Conservation (phyloP, 1,139 yeast genomes). For the Protomyces arabidopsidicola region DNA sequence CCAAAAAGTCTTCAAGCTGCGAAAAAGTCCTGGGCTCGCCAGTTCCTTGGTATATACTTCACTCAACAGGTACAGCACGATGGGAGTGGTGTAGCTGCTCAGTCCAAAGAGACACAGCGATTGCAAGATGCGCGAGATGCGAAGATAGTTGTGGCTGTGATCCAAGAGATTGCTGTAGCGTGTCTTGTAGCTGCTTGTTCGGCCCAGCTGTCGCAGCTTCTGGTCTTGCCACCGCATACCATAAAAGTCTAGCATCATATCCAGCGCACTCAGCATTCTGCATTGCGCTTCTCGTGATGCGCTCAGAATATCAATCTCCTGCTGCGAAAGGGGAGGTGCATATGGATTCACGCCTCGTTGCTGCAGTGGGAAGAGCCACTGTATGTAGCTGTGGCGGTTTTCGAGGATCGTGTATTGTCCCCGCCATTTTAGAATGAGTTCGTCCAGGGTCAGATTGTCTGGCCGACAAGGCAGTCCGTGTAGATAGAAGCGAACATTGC, state of each 20-base stretch:
- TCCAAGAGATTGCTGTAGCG: conserved; percentile 5
- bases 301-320: not conserved
- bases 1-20: conserved; percentile 13
- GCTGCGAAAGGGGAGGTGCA: not conserved
- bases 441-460: conserved; percentile 8
- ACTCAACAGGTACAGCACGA: conserved; percentile 8
- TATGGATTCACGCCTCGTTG: conserved; percentile 5
- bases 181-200: not conserved
- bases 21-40: not conserved
- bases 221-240: conserved; percentile 7
- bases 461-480: conserved; percentile 1
- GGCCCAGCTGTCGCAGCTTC: not conserved
- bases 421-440: conserved; percentile 1
- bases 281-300: not conserved
- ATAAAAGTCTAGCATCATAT: conserved; percentile 22
- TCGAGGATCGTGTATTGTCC: conserved; percentile 12
- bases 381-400: conserved; percentile 7
- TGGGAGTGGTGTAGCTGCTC: not conserved
- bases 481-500: conserved; percentile 7
- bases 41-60: conserved; percentile 1
- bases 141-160: not conserved
- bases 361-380: conserved; percentile 21
- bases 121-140: conserved; percentile 18
- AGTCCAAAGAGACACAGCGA: conserved; percentile 8
- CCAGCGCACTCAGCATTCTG: conserved; percentile 6